Evolutionary conservation across 2,329 filamentous ascomycete species (phyloP), one percentile per base, ranked within the genome.

Genomic region (Colletotrichum acutatum): DNA sequence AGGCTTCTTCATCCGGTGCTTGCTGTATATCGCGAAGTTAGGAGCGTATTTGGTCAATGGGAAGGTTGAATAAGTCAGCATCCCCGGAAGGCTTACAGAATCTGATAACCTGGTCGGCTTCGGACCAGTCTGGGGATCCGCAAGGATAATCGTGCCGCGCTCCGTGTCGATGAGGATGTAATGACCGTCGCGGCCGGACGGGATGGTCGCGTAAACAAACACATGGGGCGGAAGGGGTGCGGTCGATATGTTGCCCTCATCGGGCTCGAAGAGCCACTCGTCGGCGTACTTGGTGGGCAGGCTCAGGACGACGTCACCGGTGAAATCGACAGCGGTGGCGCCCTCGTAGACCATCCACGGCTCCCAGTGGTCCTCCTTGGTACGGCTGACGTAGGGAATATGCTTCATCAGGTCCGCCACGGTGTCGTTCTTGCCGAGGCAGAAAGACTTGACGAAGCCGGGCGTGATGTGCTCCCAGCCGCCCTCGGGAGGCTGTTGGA

Each of bases 1-100:
- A 64, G 19, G 30, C 66, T 58, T 64, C 59, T 69, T 58, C 52
- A 16, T 69, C 66, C 19, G 52, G 59, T 7, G 66, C 66, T 28
- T n/a, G 34, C 59, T 61, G 24, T 64, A 6, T 26, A 3, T 19
- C 6, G 8, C 5, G 9, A 49, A 9, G 28, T 69, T 22, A 64
- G 52, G 26, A 6, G 4, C 34, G 11, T 49, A 19, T 37, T 64
- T 3, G 58, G 8, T 37, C 14, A 52, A 60, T 16, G 53, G 22
- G 19, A 14, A 67, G 2, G 16, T 22, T 12, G 3, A 12, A 12
- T 34, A 12, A 34, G 9, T 14, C 2, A 16, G 22, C 12, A 7
- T 42, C 16, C 5, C 28, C 19, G 1, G 19, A 22, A 14, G 19
- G 19, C 60, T 70, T 32, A 65, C 67, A 3, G 52, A 34, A 34